Evolutionary conservation across 2,329 filamentous ascomycete species (phyloP), one percentile per base, ranked within the genome.

Genomic region (Bipolaris victoriae): DNA sequence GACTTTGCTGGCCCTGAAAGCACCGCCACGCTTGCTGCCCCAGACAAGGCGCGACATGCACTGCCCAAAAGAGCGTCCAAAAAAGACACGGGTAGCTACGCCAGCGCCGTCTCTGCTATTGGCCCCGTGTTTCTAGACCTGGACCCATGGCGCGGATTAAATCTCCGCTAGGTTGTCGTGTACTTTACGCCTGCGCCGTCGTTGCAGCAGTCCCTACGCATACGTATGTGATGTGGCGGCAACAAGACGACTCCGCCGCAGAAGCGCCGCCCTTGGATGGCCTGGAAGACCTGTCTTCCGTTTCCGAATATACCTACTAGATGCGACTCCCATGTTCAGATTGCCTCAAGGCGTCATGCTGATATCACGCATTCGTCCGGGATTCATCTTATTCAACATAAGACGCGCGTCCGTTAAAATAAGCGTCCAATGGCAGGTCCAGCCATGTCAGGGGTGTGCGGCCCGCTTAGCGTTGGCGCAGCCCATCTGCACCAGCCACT

Each of bases 391-490:
- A 31, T 41, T 45, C 39, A 53, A 44, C 46, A 52, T 29, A 52
- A 49, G 61, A 64, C 61, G 61, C 61, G 61, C 61, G 61, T 62
- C 55, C 61, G 41, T 37, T 29, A 48, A 50, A 48, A 55, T 37
- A 45, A 51, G 51, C 47, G 26, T 31, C 58, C 61, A 55, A 53
- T 59, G 26, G 35, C 31, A 43, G 47, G 29, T n/a, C 20, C 24
- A 13, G 15, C 10, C 11, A 11, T 45, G 20, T 44, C 53, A 55
- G 58, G 61, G 52, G 54, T 43, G 20, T 57, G 48, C 58, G 58
- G 58, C 31, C 56, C 58, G 58, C 58, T 46, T 43, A 24, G 40
- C 40, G 20, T 54, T 52, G 40, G 41, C 35, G 41, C 45, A 52
- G 46, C 41, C 49, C 52, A 49, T 24, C 29, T 50, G 20, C 40